Percentiles rank a stretch among this genome's conserved stretches.
Conservation (phyloP, 352 stramenopile genomes). For the Phytophthora hybrid region DNA sequence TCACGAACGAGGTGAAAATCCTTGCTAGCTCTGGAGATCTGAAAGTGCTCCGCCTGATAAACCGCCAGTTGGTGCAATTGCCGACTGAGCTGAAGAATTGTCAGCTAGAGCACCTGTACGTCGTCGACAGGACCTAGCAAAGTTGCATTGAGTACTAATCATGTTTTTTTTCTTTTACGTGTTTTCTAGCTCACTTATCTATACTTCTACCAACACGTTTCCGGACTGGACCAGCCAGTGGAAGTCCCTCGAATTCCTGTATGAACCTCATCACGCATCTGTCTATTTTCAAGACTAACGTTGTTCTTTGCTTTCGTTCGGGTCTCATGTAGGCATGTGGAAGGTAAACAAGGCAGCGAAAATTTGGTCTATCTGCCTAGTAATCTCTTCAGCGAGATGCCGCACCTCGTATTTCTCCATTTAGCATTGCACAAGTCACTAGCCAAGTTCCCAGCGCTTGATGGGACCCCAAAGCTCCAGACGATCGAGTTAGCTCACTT, state of each 20-base stretch:
- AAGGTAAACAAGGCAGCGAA: constrained; percentile 24
- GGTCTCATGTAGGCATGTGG: constrained; percentile 3
- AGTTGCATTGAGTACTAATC: too few relatives aligned
- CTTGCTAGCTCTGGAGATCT: constrained; percentile 44
- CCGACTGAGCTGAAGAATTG: constrained; percentile 44
- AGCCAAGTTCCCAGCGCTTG: constrained; percentile 35
- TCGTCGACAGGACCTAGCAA: background rate
- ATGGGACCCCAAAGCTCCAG: constrained; percentile 41
- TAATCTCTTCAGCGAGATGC: constrained; percentile 46
- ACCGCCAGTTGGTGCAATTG: constrained; percentile 31
- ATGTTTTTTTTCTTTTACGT: background rate
- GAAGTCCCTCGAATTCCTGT: constrained; percentile 54
- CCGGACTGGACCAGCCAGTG: constrained; percentile 41
- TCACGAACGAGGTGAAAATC: constrained; percentile 32
- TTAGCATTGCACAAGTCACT: constrained; percentile 38
- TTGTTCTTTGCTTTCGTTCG: background rate
- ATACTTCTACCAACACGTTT: constrained; percentile 32
- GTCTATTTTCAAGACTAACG: background rate
- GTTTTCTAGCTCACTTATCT: constrained; percentile 42
- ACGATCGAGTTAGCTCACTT: constrained; percentile 41
- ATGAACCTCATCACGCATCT: constrained; percentile 5
- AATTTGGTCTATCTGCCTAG: constrained; percentile 40
- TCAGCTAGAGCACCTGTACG: constrained; percentile 51
- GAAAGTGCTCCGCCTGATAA: constrained; percentile 51
- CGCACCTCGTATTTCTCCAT: constrained; percentile 44